Conservation (phyloP, 163 green algal genomes). For the Chloromonas sp. region DNA sequence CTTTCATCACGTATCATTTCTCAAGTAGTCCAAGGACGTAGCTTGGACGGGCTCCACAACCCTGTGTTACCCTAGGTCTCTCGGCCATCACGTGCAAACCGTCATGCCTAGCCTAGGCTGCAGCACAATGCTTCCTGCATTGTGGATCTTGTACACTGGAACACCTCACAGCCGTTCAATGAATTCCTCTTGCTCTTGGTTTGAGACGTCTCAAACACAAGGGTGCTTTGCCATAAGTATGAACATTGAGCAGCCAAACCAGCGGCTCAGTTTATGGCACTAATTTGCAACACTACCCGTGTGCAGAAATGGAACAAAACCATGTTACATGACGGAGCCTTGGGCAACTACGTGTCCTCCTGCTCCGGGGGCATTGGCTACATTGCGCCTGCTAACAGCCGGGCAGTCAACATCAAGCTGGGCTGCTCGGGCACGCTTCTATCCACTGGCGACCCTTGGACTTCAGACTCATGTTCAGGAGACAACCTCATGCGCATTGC, state of each 20-base stretch:
- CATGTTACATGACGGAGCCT: background rate
- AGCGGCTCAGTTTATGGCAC: background rate
- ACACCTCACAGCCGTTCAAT: background rate
- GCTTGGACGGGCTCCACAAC: no score
- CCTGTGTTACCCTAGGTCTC: no score
- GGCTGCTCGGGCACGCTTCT: conserved; percentile 12
- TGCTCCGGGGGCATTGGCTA: conserved; percentile 22
- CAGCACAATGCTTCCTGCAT: no score
- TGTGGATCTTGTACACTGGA: no score
- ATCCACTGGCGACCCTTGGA: background rate
- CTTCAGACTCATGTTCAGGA: background rate
- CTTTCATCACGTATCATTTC: no score
- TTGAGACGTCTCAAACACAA: no score
- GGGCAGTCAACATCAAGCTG: conserved; percentile 18
- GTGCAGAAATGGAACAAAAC: background rate
- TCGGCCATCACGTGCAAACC: no score
- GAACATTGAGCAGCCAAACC: background rate
- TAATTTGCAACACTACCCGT: background rate
- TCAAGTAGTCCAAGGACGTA: no score
- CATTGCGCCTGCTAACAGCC: conserved; percentile 12
- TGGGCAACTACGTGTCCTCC: conserved; percentile 17
- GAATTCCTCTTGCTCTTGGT: background rate
- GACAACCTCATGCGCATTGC: conserved; percentile 8
- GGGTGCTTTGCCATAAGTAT: background rate
- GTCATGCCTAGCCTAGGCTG: no score